Evolutionary conservation across 2,329 filamentous ascomycete species (phyloP).

Genomic region (Cordyceps militaris): DNA sequence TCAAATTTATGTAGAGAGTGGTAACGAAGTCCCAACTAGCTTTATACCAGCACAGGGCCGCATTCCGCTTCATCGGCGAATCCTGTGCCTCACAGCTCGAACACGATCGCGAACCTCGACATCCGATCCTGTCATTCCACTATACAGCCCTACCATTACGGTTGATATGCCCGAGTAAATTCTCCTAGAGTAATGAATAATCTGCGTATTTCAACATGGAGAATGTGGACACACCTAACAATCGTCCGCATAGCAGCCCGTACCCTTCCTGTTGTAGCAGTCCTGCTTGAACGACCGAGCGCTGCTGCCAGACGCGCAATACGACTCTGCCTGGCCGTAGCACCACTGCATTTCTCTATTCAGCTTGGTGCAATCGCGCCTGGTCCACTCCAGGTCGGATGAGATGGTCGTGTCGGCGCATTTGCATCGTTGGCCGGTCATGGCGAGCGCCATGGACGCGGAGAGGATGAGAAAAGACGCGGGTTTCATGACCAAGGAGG

Average conservation of each 20-base stretch:
- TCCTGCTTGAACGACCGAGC: background rate
- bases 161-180: too few relatives aligned
- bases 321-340: background rate
- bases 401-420: background rate
- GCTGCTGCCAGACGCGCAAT: background rate
- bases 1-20: too few relatives aligned
- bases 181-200: too few relatives aligned
- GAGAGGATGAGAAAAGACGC: background rate
- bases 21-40: too few relatives aligned
- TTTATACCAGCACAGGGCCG: too few relatives aligned
- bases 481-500: background rate
- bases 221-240: background rate
- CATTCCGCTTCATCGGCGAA: too few relatives aligned
- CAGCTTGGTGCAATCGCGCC: background rate
- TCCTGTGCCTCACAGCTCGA: too few relatives aligned
- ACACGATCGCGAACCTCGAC: too few relatives aligned
- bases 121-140: too few relatives aligned
- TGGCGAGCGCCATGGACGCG: background rate
- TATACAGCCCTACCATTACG: too few relatives aligned
- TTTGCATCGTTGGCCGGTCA: background rate
- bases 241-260: background rate
- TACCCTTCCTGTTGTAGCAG: background rate
- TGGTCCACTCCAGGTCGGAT: background rate
- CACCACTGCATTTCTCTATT: background rate
- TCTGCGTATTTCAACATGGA: slow-evolving; percentile 11